Percentiles rank a stretch among this genome's conserved stretches.
Evolutionary conservation across 2,329 filamentous ascomycete species (phyloP).

Genomic region (Botrytis galanthina): DNA sequence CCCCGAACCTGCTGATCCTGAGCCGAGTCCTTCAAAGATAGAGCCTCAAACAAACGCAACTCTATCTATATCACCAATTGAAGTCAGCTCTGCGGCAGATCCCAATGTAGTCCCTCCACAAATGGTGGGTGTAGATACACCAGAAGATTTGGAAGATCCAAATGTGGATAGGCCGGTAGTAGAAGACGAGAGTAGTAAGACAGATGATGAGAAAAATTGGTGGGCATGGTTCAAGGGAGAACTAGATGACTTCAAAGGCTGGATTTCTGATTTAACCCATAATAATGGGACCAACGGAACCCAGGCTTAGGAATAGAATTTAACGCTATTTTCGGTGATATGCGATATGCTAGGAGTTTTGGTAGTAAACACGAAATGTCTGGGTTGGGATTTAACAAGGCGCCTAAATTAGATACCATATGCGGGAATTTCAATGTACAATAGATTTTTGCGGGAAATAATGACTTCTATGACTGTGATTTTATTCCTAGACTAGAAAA

Average conservation of each 20-base stretch:
- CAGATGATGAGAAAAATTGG: constrained; percentile 39
- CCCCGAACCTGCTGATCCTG: constrained; percentile 54
- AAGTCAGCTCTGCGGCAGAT: constrained; percentile 33
- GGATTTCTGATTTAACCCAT: constrained; percentile 24
- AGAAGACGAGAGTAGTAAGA: constrained; percentile 29
- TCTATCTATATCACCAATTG: constrained; percentile 36
- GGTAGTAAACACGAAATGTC: neutral
- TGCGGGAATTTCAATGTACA: constrained; percentile 1
- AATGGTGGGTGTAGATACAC: constrained; percentile 34
- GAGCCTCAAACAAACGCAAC: constrained; percentile 26
- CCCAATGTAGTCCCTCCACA: constrained; percentile 30
- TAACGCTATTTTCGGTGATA: neutral
- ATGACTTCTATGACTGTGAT: neutral
- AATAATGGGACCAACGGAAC: constrained; percentile 9
- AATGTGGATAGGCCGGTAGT: constrained; percentile 31
- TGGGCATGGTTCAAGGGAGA: constrained; percentile 55
- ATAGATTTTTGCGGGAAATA: neutral
- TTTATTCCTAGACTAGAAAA: neutral
- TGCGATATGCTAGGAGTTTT: neutral
- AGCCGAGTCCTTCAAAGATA: constrained; percentile 2
- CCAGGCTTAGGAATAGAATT: neutral
- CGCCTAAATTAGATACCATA: constrained; percentile 9
- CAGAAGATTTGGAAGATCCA: constrained; percentile 29
- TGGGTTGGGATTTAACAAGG: neutral
- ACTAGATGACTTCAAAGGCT: constrained; percentile 42